These are phyloP conservation scores for Ceratobasidium sp. DNA, from an alignment of 1,284 basidiomycete species.

Conservation along the genomic window DNA sequence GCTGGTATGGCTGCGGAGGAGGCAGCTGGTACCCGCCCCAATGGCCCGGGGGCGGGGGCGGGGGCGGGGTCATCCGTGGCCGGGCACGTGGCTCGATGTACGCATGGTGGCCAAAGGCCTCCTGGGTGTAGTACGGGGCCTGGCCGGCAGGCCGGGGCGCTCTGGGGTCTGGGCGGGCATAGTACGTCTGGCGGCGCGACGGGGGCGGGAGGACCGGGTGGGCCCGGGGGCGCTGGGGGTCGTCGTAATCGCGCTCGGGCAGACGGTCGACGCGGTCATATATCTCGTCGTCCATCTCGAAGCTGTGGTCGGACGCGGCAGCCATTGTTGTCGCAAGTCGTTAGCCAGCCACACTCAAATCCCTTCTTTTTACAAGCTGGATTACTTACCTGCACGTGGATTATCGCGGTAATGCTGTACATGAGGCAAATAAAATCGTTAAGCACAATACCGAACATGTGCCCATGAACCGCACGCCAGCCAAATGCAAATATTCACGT, in stretches of 20 bases:
- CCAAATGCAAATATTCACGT: no score
- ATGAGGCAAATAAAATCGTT: no score
- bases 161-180: conserved; percentile 35
- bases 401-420: no score
- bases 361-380: no score
- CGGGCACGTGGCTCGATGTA: conserved; percentile 25
- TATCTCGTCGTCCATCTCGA: conserved; percentile 27
- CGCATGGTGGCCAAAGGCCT: conserved; percentile 14
- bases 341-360: no score
- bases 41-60: background rate
- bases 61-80: conserved; percentile 19
- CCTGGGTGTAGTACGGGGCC: conserved; percentile 27
- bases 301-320: conserved; percentile 14
- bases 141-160: background rate
- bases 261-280: conserved; percentile 32
- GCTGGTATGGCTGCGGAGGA: no score
- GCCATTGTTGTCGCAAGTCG: conserved; percentile 31
- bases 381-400: no score
- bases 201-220: conserved; percentile 28
- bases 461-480: no score
- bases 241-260: conserved; percentile 8
- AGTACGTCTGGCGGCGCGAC: conserved; percentile 12
- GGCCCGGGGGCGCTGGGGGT: conserved; percentile 21
- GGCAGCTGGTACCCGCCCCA: conserved; percentile 41
- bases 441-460: no score